These are phyloP conservation scores for Coemansia sp. DNA, from an alignment of 192 early-diverging fungal species.

Conservation along the genomic window DNA sequence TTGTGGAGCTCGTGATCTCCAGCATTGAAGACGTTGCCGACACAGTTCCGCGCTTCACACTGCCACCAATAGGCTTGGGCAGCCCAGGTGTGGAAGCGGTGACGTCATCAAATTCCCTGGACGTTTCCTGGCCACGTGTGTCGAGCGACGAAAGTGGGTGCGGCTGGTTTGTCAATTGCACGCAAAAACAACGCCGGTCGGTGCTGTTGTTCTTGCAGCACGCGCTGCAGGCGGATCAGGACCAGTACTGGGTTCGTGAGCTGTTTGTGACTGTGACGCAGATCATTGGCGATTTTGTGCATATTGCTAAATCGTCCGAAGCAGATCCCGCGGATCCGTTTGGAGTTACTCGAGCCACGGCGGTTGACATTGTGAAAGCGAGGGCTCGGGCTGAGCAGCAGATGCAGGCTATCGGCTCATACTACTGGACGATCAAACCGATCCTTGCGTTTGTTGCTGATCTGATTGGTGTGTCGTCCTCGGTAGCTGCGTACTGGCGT, in stretches of 20 bases:
- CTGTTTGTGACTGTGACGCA: neutral
- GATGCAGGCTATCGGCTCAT: conserved; percentile 2
- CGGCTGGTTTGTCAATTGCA: conserved; percentile 41
- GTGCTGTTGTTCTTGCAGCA: conserved; percentile 18
- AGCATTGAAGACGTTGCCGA: conserved; percentile 40
- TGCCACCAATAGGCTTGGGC: neutral
- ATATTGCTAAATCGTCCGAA: neutral
- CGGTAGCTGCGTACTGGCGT: neutral
- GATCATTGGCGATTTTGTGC: conserved; percentile 1
- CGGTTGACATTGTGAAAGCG: neutral
- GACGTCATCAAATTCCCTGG: neutral
- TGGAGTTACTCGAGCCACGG: neutral
- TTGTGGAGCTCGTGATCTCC: conserved; percentile 28
- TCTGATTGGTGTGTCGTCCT: neutral
- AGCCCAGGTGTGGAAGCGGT: neutral
- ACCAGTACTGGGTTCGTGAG: conserved; percentile 3
- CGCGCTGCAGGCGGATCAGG: conserved; percentile 5
- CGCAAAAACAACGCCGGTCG: neutral
- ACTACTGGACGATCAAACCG: conserved; percentile 27
- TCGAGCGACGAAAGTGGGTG: conserved; percentile 36
- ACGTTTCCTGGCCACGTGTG: conserved; percentile 24
- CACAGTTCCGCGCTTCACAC: conserved; percentile 21
- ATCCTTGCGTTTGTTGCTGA: neutral
- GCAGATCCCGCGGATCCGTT: conserved; percentile 2
- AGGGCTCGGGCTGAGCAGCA: neutral